Evolutionary conservation across 2,329 filamentous ascomycete genomes (phyloP), one percentile per base, ranked within the genome.

Genomic region (Hymenoscyphus fructigenus): DNA sequence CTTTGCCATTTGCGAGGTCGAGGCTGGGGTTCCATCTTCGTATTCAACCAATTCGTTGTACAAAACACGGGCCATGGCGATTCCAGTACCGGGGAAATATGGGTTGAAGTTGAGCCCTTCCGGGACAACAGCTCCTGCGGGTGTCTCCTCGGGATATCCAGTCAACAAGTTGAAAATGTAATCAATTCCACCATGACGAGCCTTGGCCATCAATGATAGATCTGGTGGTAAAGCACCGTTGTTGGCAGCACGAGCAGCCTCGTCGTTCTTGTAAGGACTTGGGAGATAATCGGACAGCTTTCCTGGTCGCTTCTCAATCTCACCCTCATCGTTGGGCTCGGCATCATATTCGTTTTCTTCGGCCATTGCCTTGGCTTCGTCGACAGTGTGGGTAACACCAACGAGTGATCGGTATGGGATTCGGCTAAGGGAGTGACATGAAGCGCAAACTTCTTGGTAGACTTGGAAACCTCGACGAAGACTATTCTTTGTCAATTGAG

Each of bases 381-480:
- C 93, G 77, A 97, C 92, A 66, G 95, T 99, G 86, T 97, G 87
- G 79, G 96, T 85, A 71, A 87, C 87, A 79, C 95, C 95, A 76
- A 99, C 95, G 68, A 98, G 86, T 65, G 91, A 77, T 80, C 95
- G 92, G 87, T 96, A 99, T 66, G 95, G 94, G 66, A 99, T 88
- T 84, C 95, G 92, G 81, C 85, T 89, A 70, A 99, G 89, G 69
- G 95, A 99, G 86, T 99, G 95, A 88, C 95, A 99, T 75, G 92
- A 92, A 68, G 93, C 88, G 86, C 95, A 99, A 76, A 99, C 95
- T 83, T 99, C 95, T 74, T 90, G 92, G 86, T 99, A 99, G 78
- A 99, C 95, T 83, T 97, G 93, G 88, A 98, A 99, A 82, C 95
- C 95, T 84, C 95, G 93, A 80, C 95, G 95, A 72, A 99, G 93